Conservation (phyloP, 2,329 filamentous ascomycete genomes). For the Talaromyces islandicus region DNA sequence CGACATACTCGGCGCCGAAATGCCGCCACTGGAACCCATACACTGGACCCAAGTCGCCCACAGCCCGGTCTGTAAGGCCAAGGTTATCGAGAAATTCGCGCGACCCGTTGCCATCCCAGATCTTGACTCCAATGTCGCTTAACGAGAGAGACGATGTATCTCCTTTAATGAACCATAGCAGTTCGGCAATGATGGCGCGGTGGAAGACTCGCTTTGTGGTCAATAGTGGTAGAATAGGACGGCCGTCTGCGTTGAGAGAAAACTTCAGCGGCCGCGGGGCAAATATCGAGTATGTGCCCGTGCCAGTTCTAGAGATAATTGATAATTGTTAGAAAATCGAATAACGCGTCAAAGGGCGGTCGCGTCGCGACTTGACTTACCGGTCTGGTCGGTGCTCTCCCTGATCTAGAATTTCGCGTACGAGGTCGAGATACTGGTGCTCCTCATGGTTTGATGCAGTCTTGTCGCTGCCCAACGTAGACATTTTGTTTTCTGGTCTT, state of each 20-base stretch:
- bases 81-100: slow-evolving; percentile 83
- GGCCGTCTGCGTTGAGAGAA: slow-evolving; percentile 51
- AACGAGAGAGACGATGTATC: slow-evolving; percentile 74
- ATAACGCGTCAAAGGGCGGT: background rate
- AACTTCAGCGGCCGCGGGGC: slow-evolving; percentile 84
- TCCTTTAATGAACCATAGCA: slow-evolving; percentile 92
- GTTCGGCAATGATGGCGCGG: slow-evolving; percentile 81
- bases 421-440: slow-evolving; percentile 85
- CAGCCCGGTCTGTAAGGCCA: slow-evolving; percentile 72
- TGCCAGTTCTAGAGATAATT: slow-evolving; percentile 64
- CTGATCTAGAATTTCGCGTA: slow-evolving; percentile 71
- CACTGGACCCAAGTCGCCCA: slow-evolving; percentile 87
- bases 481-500: background rate
- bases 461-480: background rate
- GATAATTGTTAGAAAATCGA: background rate
- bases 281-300: slow-evolving; percentile 84
- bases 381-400: slow-evolving; percentile 88
- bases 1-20: slow-evolving; percentile 85
- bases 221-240: slow-evolving; percentile 77
- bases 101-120: slow-evolving; percentile 96
- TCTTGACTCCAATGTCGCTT: slow-evolving; percentile 76
- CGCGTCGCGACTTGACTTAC: slow-evolving; percentile 34
- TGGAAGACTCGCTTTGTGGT: slow-evolving; percentile 97
- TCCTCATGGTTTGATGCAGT: slow-evolving; percentile 62
- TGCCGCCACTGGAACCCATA: slow-evolving; percentile 99